Percentiles rank a stretch among this genome's conserved stretches.
Evolutionary conservation across 2,329 filamentous ascomycete genomes (phyloP).

Genomic region (Apiospora pterosperma): DNA sequence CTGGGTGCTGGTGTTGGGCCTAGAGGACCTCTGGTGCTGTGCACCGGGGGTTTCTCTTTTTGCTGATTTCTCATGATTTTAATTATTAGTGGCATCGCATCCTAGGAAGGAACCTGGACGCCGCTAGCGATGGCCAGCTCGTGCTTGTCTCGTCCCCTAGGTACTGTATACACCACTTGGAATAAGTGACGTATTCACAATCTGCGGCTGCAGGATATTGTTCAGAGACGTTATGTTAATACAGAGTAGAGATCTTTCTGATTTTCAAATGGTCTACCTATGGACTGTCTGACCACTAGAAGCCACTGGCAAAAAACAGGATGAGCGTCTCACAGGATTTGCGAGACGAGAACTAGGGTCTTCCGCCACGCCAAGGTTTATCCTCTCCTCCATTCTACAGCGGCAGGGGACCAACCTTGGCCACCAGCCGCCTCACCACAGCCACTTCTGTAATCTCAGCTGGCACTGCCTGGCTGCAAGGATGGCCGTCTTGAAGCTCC

Average conservation of each 20-base stretch:
- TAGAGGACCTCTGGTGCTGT: not conserved
- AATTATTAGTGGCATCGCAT: no score
- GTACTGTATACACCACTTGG: no score
- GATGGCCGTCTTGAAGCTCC: not conserved
- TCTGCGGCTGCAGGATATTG: not conserved
- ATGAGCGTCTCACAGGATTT: no score
- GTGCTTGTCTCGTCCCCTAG: conserved; percentile 30
- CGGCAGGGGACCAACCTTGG: not conserved
- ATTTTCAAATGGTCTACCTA: not conserved
- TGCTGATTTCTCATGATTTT: no score
- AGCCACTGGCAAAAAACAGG: not conserved
- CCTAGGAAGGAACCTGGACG: no score
- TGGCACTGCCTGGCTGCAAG: not conserved
- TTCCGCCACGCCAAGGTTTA: not conserved
- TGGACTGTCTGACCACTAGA: not conserved
- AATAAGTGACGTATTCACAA: no score
- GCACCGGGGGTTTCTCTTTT: conserved; percentile 48
- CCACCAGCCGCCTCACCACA: not conserved
- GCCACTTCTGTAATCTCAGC: not conserved
- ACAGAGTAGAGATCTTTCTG: not conserved
- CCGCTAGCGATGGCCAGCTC: conserved; percentile 28
- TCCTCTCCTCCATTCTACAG: not conserved
- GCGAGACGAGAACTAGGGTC: not conserved
- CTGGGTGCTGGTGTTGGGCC: not conserved
- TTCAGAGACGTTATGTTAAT: not conserved